Evolutionary conservation across 2,329 filamentous ascomycete genomes (phyloP), one percentile per base, ranked within the genome.

Genomic region (Fusarium sambucinum): DNA sequence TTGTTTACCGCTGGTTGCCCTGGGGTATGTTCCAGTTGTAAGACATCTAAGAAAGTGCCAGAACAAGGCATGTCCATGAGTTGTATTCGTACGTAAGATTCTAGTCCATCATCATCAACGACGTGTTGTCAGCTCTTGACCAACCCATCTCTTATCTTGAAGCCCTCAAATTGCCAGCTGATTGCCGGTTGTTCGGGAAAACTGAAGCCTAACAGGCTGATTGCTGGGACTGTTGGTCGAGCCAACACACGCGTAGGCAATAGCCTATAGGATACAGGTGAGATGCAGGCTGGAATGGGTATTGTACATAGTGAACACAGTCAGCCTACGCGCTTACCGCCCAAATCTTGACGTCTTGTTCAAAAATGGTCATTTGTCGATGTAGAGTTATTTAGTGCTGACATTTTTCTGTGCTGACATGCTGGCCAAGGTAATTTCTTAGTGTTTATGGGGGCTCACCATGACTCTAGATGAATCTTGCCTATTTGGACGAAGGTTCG

Each of bases 131-230:
- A 45, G 27, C 42, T 19, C 27, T 45, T 19, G 12, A 12, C 27
- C 42, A 16, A 11, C 12, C 17, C 23, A 29, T 51, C 32, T 27
- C 23, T 51, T 50, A 38, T 29, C 32, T 12, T 17, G 42, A 45
- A 30, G 9, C 27, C 12, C 42, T 45, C 42, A 45, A 30, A 19
- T 19, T 12, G 27, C 33, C n/a, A 21, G 10, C 9, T 40, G 47
- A 51, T 40, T 29, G 40, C 47, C 32, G 47, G 47, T 19, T 51
- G 13, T 51, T 51, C 47, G 47, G 47, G 13, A 51, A 40, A 51
- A 21, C 23, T 12, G 13, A 29, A 51, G 14, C 13, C n/a, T 13
- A n/a, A 40, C 32, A 51, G 47, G 23, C 47, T 51, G 47, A 51
- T 51, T 51, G 32, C 35, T 29, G 32, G 47, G 17, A 17, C 23